Evolutionary conservation across 140 eudicot species (phyloP).

Genomic region (Stevia rebaudiana): DNA sequence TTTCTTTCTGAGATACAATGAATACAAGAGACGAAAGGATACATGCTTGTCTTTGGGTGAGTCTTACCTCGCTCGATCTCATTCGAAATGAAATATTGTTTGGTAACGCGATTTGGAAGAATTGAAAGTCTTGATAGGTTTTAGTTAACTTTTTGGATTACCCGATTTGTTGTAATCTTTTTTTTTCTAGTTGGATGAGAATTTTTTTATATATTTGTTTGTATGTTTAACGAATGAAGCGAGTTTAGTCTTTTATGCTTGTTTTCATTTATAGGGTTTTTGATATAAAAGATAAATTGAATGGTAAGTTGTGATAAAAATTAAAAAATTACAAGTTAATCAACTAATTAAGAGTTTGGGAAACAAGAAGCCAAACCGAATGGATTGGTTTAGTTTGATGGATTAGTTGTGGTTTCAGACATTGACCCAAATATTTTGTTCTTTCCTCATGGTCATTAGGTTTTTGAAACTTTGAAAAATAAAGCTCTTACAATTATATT

Average conservation of each 20-base stretch:
- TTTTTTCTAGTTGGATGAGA: slow-evolving; percentile 10
- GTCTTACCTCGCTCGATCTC: slow-evolving; percentile 39
- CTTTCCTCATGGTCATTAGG: no score
- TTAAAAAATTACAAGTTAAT: no score
- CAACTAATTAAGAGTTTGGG: no score
- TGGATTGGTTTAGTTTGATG: no score
- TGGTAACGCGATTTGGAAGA: slow-evolving; percentile 1
- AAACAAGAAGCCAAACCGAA: no score
- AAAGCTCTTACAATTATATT: no score
- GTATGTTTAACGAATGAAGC: not conserved
- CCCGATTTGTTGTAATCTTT: slow-evolving; percentile 17
- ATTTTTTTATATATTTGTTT: not conserved
- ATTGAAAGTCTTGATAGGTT: slow-evolving; percentile 9
- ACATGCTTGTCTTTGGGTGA: slow-evolving; percentile 34
- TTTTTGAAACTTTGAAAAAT: no score
- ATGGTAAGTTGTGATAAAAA: no score
- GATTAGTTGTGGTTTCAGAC: no score
- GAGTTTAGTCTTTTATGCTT: not conserved
- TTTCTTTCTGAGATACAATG: slow-evolving; percentile 78
- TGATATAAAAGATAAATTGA: not conserved
- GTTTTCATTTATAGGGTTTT: not conserved
- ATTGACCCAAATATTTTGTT: no score
- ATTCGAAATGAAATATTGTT: slow-evolving; percentile 7
- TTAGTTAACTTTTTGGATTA: not conserved
- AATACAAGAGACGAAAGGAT: slow-evolving; percentile 72